phyloP scores from a whole-genome alignment of 371 early-diverging fungal genomes.

The Actinomortierella wolfii region DNA sequence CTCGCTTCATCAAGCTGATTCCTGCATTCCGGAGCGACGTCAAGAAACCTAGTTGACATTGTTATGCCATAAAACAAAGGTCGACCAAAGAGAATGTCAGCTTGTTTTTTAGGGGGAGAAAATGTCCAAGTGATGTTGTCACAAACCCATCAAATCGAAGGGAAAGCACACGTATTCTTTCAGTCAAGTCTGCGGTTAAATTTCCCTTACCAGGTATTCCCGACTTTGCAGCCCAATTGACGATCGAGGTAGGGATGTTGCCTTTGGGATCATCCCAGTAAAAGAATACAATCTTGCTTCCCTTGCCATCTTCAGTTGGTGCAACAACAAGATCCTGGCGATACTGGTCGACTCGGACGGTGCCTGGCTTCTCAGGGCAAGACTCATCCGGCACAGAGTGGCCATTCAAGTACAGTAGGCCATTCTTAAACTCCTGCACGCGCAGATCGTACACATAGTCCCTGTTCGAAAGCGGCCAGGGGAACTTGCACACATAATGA shows the following conservation, averaged over 20 bases:
- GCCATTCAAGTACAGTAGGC: conserved; percentile 50
- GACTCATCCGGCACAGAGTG: conserved; percentile 45
- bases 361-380: conserved; percentile 47
- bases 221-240: conserved; percentile 57
- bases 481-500: conserved; percentile 44
- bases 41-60: conserved; percentile 17
- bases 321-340: conserved; percentile 52
- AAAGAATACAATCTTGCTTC: conserved; percentile 52
- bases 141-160: too few relatives aligned
- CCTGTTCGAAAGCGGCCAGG: conserved; percentile 55
- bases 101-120: background rate
- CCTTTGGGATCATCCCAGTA: conserved; percentile 62
- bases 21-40: conserved; percentile 25
- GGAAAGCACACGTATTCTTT: too few relatives aligned
- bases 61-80: background rate
- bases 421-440: conserved; percentile 32
- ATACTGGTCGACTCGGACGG: conserved; percentile 53
- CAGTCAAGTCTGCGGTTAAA: too few relatives aligned
- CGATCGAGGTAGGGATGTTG: conserved; percentile 49
- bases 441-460: conserved; percentile 54
- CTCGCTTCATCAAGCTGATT: conserved; percentile 19
- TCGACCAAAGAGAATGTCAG: background rate
- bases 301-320: conserved; percentile 43
- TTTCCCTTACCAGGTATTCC: conserved; percentile 47
- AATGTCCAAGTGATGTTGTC: too few relatives aligned